Evolutionary conservation across 2,329 filamentous ascomycete species (phyloP).

Genomic region (Trichophyton rubrum): DNA sequence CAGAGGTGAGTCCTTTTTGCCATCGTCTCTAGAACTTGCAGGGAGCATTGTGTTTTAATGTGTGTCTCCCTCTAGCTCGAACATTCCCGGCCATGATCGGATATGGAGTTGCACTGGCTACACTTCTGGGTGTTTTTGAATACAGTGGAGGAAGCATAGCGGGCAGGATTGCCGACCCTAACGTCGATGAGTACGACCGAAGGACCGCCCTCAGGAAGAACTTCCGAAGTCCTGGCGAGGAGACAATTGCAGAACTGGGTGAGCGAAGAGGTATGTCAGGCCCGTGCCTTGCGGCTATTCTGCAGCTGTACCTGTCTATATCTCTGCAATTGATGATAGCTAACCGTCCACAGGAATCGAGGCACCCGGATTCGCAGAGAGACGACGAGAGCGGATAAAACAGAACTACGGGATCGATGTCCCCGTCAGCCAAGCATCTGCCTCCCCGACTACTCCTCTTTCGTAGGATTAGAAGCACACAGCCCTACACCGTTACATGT

Average conservation of each 20-base stretch:
- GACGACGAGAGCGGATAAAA: slow-evolving; percentile 67
- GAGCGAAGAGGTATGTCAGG: slow-evolving; percentile 65
- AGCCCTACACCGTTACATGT: neutral
- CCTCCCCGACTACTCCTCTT: slow-evolving; percentile 17
- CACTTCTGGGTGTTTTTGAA: slow-evolving; percentile 51
- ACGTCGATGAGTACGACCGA: slow-evolving; percentile 61
- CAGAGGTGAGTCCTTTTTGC: slow-evolving; percentile 43
- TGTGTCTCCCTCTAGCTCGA: slow-evolving; percentile 36
- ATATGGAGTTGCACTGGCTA: slow-evolving; percentile 48
- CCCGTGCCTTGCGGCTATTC: no score
- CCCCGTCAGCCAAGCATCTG: slow-evolving; percentile 43
- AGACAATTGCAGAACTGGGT: slow-evolving; percentile 69
- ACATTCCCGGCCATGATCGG: slow-evolving; percentile 60
- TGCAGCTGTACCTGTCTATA: neutral
- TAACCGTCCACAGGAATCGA: slow-evolving; percentile 51
- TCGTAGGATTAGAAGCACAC: neutral
- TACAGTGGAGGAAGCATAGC: slow-evolving; percentile 53
- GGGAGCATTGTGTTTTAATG: no score
- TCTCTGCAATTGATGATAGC: slow-evolving; percentile 9
- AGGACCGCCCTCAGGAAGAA: slow-evolving; percentile 63
- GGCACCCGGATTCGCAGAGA: slow-evolving; percentile 70
- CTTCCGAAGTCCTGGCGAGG: slow-evolving; percentile 60
- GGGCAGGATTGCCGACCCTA: slow-evolving; percentile 42
- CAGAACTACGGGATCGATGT: slow-evolving; percentile 82
- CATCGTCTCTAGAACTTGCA: no score